Base-by-base conservation (phyloP, 2,329 filamentous ascomycete species). In the Fusarium robinianum region DNA sequence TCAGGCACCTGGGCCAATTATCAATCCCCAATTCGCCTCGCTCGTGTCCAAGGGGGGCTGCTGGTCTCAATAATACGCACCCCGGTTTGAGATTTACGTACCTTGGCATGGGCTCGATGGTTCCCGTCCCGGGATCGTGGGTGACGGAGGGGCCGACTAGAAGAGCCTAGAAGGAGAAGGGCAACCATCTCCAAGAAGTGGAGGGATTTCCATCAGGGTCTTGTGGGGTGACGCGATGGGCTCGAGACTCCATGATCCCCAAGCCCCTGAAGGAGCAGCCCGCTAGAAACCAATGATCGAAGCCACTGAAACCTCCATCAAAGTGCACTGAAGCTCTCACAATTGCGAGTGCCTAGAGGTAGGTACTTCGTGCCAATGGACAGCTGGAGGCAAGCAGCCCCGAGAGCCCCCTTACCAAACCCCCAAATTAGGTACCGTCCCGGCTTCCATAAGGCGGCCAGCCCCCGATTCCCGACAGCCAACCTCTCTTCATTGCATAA, bases 21-120 rank as follows among this genome's bases (percentile, higher is more conserved):
- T 27, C n/a, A n/a, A n/a, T n/a, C n/a, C n/a, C n/a, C n/a, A n/a
- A n/a, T n/a, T n/a, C n/a, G n/a, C n/a, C n/a, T n/a, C n/a, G n/a
- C n/a, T n/a, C n/a, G n/a, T n/a, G n/a, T n/a, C n/a, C n/a, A n/a
- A n/a, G n/a, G n/a, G n/a, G n/a, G n/a, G 25, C 6, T 1, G 3
- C 0, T 29, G 24, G 39, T 49, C 54, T 32, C 30, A 39, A 17
- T 26, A 47, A 27, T 61, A 58, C 58, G 58, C 49, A 61, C n/a
- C 16, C 21, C 17, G 32, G 56, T 55, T 38, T 53, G 40, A 60
- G 2, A 51, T 49, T 57, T 61, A 61, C 58, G 58, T 49, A 58
- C 27, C 29, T 15, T 12, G 35, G 15, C 11, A 34, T 16, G 32
- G 30, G 22, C 22, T n/a, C n/a, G n/a, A n/a, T n/a, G n/a, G n/a